These are phyloP conservation scores for Hemileccinum rubropunctum DNA, from an alignment of 768 basidiomycete genomes.

Conservation along the genomic window DNA sequence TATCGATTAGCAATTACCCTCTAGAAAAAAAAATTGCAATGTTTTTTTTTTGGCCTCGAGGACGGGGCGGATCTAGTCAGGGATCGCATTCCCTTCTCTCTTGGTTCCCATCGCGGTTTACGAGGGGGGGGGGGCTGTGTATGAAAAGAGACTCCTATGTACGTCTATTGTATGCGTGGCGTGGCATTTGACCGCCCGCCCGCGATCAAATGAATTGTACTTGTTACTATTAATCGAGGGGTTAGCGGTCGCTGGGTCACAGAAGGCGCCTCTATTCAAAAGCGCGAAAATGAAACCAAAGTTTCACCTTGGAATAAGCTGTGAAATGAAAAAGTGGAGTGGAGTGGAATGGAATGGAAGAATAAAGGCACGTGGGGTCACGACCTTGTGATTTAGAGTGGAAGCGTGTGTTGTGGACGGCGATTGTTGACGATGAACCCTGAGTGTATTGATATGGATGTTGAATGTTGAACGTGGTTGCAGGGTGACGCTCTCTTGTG, in stretches of 20 bases:
- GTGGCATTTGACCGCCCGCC: background rate
- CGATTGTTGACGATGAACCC: too few relatives aligned
- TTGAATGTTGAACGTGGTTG: background rate
- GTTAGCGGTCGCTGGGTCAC: background rate
- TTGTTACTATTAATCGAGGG: background rate
- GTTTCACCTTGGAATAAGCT: background rate
- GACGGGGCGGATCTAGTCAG: conserved; percentile 3
- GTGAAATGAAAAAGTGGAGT: conserved; percentile 7
- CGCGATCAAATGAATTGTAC: background rate
- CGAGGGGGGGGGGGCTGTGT: background rate
- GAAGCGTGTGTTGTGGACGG: background rate
- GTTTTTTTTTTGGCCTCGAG: background rate
- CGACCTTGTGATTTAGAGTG: background rate
- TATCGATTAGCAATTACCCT: conserved; percentile 5
- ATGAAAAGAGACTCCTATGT: background rate
- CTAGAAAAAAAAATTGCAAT: background rate
- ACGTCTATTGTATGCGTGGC: background rate
- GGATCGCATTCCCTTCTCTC: background rate
- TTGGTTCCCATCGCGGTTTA: too few relatives aligned
- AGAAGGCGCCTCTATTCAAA: background rate
- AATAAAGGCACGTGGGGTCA: background rate
- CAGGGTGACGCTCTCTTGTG: background rate
- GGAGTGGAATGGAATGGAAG: conserved; percentile 8
- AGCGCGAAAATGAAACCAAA: conserved; percentile 1
- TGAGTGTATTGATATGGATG: background rate